Evolutionary conservation across 306 rosid species (phyloP), one percentile per base, ranked within the genome.

Genomic region (Coriaria nepalensis): DNA sequence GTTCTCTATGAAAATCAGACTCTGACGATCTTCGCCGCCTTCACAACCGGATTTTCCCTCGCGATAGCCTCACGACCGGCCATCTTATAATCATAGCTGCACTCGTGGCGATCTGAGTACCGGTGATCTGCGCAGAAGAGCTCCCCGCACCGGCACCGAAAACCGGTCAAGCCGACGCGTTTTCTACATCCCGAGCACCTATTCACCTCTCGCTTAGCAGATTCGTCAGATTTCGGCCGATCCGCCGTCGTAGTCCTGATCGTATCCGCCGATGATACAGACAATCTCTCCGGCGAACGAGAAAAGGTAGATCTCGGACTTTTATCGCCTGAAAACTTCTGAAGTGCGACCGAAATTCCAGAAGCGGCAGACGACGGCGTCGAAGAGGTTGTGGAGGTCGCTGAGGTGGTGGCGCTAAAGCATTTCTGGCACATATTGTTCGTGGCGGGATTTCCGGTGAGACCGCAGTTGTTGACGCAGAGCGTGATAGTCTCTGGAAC

Each of bases 371-470:
- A 50, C 2, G 71, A 45, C 0, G 55, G 12, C 20, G 66, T 8
- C 2, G 66, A 5, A 0, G 68, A 5, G 0, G 69, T 13, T 2
- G 73, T 2, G 4, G 71, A 7, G 13, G 74, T 5, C 4, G 77
- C 0, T 0, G 76, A 4, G 29, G 68, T 50, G 7, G 74, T 36
- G 6, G 81, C 80, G 70, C 43, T 50, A 69, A 81, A 88, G 75
- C 97, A 88, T 10, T 81, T 84, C 68, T 81, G 95, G 64, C 95
- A 88, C 95, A 84, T 78, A 60, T 84, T 88, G 58, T 81, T 88
- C 54, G 84, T 77, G 50, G 97, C 68, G 0, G 95, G 78, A 55
- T 80, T 88, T 0, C 90, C 93, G n/a, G 68, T 73, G 45, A 84
- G 77, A 15, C 95, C 95, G 43, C 97, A 88, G 76, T 88, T 78